Evolutionary conservation across 495 filamentous ascomycete genomes (phyloP), one percentile per base, ranked within the genome.

Genomic region (Neohortaea acidophila): DNA sequence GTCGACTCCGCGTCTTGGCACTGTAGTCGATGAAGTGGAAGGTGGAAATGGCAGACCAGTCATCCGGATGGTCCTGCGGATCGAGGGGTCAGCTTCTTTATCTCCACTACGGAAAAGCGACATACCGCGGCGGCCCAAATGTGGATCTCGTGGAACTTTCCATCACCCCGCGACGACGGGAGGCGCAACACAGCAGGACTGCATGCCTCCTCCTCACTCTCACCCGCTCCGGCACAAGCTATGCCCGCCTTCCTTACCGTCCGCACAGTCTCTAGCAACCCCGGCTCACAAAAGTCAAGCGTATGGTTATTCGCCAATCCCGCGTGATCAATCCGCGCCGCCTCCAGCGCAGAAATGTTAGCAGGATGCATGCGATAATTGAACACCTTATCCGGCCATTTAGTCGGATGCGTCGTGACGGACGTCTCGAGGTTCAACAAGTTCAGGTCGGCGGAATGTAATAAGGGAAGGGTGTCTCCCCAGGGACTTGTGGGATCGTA

Each of bases 391-490:
- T 59, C 32, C 2, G 62, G 62, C 59, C 62, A 65, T 12, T 52
- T 53, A 0, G 22, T 35, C 11, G 29, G 20, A 22, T 48, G 40
- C 0, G 52, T 59, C 17, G 62, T 65, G 6, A 45, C 58, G 9
- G 62, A 33, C 7, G 62, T 65, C 41, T 65, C 62, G 38, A 65
- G 61, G 38, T 64, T 65, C 47, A 65, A 59, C 21, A 64, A 33
- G 29, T 48, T 54, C 13, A 65, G 48, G 30, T 61, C 48, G 8
- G 54, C 48, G 2, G 33, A 21, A 2, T 41, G 48, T 33, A 63
- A 50, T 11, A 64, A 45, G 2, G 52, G 49, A 4, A 65, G 49
- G 6, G 53, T 43, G 18, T 51, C 51, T 38, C 55, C 57, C 59
- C 59, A 64, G 14, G 62, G 62, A 6, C 55, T 49, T 10, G 31